These are phyloP conservation scores for Aegilops longissima DNA, from an alignment of 176 grass and related monocot species.

Conservation along the genomic window DNA sequence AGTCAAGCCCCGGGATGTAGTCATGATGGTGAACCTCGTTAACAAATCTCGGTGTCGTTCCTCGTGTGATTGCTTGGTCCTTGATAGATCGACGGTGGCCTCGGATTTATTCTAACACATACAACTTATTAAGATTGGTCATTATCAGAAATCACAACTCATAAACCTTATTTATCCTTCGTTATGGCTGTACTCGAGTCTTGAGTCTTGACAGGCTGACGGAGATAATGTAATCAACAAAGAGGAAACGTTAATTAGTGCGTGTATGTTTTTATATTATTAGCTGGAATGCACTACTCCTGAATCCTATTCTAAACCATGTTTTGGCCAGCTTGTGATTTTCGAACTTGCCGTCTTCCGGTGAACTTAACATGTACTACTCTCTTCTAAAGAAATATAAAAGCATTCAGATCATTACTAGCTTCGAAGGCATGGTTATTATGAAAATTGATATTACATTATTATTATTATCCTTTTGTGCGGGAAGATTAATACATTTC, in stretches of 20 bases:
- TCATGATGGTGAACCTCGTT: no score
- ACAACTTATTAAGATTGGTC: constrained; percentile 6
- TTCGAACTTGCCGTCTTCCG: neutral
- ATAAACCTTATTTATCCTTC: neutral
- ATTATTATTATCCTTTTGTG: neutral
- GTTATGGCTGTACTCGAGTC: neutral
- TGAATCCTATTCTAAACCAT: neutral
- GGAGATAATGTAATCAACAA: constrained; percentile 33
- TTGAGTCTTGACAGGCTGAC: neutral
- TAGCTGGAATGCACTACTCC: neutral
- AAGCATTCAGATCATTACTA: neutral
- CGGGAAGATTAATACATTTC: neutral
- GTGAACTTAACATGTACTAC: neutral
- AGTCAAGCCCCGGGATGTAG: no score
- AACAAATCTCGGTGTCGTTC: no score
- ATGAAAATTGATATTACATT: no score
- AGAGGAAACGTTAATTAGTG: neutral
- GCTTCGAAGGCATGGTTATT: no score
- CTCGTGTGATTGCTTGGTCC: no score
- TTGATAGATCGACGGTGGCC: no score
- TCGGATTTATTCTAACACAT: neutral
- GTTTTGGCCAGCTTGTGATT: constrained; percentile 17
- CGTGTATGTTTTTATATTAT: neutral
- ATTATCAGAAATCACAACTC: constrained; percentile 5
- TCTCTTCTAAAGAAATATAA: neutral